Evolutionary conservation across 257 asterid genomes (phyloP), one percentile per base, ranked within the genome.

Genomic region (Nicotiana attenuata): DNA sequence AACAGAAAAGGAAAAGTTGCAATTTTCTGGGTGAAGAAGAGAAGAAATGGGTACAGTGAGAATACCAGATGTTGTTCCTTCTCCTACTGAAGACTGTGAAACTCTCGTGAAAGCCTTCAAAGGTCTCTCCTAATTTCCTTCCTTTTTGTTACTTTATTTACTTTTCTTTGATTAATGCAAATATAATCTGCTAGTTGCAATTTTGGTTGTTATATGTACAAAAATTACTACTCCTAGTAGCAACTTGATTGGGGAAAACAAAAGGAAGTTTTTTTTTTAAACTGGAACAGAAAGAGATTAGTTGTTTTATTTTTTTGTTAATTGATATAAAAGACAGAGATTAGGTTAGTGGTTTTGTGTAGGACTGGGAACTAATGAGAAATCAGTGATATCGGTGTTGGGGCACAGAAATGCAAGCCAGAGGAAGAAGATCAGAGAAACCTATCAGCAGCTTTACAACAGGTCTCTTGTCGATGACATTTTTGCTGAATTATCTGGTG

Each of bases 341-440:
- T 76, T 24, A 7, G 35, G 24, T 63, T 1, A 7, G 15, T 19
- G 81, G 26, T 45, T 31, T 78, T 59, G 84, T 57, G 73, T 85
- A 94, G 98, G 98, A 73, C 28, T 85, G 10, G 95, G 97, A 65
- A 91, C 97, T 3, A 90, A 93, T 26, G 97, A 94, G 87, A 91
- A 90, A 79, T 93, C 87, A 4, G 68, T 94, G 1, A 90, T 94
- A 64, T 63, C 84, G 81, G 91, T 93, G 82, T 82, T 94, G 83
- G 97, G 94, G 0, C 84, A 86, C 68, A 81, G 98, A 88, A 89
- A 87, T 88, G 93, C 90, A 13, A 82, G 61, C 33, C 97, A 94
- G 83, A 89, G 92, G 92, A 89, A 84, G 84, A 82, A 83, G 82
- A 94, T 94, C 77, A 87, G 91, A 63, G 94, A 93, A 26, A 81